Conservation (phyloP, 78 protist species). For the Planoprotostelium fungivorum region DNA sequence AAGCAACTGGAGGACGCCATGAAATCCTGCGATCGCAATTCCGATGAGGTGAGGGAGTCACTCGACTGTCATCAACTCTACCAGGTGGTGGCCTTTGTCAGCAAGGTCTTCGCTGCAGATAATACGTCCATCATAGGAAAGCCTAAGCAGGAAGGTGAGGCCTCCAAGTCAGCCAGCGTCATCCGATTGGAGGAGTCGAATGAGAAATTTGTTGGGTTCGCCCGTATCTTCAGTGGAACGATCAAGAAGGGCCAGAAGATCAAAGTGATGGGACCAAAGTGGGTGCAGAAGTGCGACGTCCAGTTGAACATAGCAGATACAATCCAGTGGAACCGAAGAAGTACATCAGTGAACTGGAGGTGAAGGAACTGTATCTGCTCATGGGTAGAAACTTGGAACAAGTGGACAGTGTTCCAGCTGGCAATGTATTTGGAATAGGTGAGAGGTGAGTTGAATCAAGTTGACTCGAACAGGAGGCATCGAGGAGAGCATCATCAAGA, state of each 20-base stretch:
- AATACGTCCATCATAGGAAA: not conserved
- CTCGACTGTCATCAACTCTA: not conserved
- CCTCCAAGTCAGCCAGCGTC: not conserved
- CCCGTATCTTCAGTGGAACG: constrained; percentile 82
- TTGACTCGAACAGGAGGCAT: constrained; percentile 61
- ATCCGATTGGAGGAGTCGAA: not conserved
- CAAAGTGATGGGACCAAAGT: constrained; percentile 64
- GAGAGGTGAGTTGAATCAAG: not conserved
- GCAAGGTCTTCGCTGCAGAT: constrained; percentile 64
- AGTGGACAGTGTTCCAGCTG: constrained; percentile 75
- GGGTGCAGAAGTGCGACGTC: constrained; percentile 10
- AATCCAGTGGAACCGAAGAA: constrained; percentile 53
- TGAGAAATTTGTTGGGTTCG: constrained; percentile 77
- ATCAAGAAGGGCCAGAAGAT: constrained; percentile 55
- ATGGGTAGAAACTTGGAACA: constrained; percentile 88
- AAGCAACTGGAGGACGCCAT: constrained; percentile 13
- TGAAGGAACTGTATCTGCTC: constrained; percentile 60
- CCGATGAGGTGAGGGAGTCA: not conserved
- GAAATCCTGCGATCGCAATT: constrained; percentile 14
- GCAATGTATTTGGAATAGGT: constrained; percentile 88
- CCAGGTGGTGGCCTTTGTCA: constrained; percentile 45
- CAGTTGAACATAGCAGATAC: not conserved
- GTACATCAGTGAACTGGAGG: constrained; percentile 27
- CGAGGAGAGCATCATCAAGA: constrained; percentile 59
- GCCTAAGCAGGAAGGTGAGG: not conserved